Percentiles rank a stretch among this genome's conserved stretches.
These are phyloP conservation scores for Volvariella surrecta DNA, from an alignment of 1,284 basidiomycete genomes.

Conservation along the genomic window DNA sequence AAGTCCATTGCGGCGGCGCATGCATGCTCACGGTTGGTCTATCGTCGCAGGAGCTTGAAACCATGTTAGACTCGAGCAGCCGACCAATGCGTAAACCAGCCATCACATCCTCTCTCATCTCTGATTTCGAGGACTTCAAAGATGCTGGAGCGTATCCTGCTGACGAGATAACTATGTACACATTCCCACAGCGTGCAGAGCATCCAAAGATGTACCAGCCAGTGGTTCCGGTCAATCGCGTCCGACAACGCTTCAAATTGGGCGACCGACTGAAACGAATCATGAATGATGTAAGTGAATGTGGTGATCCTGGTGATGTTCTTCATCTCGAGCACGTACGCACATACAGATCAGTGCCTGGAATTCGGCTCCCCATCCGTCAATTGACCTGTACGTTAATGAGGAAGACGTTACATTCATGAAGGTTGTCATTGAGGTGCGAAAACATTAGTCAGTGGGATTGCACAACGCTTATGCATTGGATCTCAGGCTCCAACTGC, in stretches of 20 bases:
- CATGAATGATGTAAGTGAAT: not conserved
- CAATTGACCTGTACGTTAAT: constrained; percentile 19
- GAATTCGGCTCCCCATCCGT: constrained; percentile 15
- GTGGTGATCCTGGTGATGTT: not conserved
- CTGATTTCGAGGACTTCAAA: not conserved
- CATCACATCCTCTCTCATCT: not conserved
- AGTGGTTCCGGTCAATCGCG: constrained; percentile 12
- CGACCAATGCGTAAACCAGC: not conserved
- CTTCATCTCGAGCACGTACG: constrained; percentile 10
- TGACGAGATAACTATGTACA: constrained; percentile 16
- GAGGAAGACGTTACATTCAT: constrained; percentile 19
- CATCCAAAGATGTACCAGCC: constrained; percentile 14
- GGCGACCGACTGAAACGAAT: not conserved
- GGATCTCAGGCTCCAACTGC: constrained; percentile 7
- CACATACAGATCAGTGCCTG: constrained; percentile 9
- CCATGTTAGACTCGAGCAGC: not conserved
- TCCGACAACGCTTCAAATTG: not conserved
- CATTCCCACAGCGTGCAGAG: constrained; percentile 16
- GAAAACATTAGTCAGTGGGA: not conserved
- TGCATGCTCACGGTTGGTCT: not conserved
- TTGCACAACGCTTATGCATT: not conserved
- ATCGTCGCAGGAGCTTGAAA: not conserved
- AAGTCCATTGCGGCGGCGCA: not conserved
- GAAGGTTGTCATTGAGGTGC: constrained; percentile 18
- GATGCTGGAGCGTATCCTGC: not conserved